Conservation (phyloP, 164 flowering plant species). For the Aristolochia fimbriata region DNA sequence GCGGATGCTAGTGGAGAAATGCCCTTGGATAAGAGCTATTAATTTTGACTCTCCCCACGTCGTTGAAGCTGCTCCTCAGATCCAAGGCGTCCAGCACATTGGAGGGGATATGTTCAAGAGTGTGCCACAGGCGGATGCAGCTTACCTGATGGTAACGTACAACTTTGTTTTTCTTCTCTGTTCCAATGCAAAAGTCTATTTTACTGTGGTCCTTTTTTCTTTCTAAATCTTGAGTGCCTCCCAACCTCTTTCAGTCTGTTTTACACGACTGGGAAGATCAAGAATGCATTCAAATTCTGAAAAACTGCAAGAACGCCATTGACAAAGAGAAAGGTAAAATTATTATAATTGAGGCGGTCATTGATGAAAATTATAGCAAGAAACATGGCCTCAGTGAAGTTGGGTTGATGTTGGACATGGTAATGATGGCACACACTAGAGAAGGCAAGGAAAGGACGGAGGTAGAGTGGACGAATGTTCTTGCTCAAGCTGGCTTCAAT, state of each 20-base stretch:
- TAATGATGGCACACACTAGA: constrained; percentile 30
- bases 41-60: constrained; percentile 6
- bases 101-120: constrained; percentile 7
- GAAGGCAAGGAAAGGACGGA: constrained; percentile 9
- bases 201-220: too few relatives aligned
- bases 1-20: constrained; percentile 1
- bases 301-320: constrained; percentile 35
- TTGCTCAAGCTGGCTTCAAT: constrained; percentile 6
- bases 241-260: constrained; percentile 30
- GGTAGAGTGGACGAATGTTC: constrained; percentile 8
- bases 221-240: too few relatives aligned
- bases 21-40: constrained; percentile 7
- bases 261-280: constrained; percentile 73
- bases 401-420: constrained; percentile 48
- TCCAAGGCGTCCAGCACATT: neutral
- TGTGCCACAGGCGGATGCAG: constrained; percentile 8
- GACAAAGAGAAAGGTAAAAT: constrained; percentile 41
- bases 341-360: constrained; percentile 46
- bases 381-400: constrained; percentile 15
- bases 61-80: constrained; percentile 1
- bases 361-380: constrained; percentile 18
- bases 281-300: constrained; percentile 45
- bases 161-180: neutral
- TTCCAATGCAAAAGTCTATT: too few relatives aligned
- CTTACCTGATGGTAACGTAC: neutral